These are phyloP conservation scores for Luzula sylvatica DNA, from an alignment of 176 grass and related monocot species.

Conservation along the genomic window DNA sequence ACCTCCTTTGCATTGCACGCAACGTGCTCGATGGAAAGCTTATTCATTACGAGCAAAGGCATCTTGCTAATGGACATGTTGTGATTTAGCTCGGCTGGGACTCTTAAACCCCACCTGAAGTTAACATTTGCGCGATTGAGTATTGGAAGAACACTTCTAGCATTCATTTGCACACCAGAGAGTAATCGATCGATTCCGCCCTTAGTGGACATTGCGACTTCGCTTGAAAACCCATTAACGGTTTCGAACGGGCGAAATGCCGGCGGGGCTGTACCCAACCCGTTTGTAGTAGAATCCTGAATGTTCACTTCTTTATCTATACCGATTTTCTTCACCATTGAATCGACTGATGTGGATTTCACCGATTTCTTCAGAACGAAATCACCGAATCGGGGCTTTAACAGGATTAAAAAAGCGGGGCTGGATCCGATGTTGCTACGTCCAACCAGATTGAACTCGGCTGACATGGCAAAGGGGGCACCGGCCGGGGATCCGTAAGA, in stretches of 20 bases:
- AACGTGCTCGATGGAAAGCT: slow-evolving; percentile 65
- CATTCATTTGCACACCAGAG: slow-evolving; percentile 52
- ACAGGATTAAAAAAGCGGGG: slow-evolving; percentile 50
- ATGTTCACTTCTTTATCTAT: slow-evolving; percentile 17
- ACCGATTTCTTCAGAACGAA: slow-evolving; percentile 58
- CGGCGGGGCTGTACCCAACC: neutral
- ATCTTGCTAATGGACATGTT: slow-evolving; percentile 39
- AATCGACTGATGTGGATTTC: slow-evolving; percentile 16
- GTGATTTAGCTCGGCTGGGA: slow-evolving; percentile 44
- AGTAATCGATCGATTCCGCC: slow-evolving; percentile 34
- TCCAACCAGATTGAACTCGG: slow-evolving; percentile 59
- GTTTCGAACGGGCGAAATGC: slow-evolving; percentile 32
- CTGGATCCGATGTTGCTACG: slow-evolving; percentile 9
- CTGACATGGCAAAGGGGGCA: slow-evolving; percentile 61
- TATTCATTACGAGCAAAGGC: slow-evolving; percentile 75
- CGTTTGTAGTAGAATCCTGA: neutral
- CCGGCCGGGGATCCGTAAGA: slow-evolving; percentile 40
- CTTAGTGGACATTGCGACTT: slow-evolving; percentile 28
- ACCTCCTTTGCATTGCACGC: slow-evolving; percentile 10
- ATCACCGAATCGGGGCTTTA: slow-evolving; percentile 74
- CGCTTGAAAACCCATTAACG: slow-evolving; percentile 32
- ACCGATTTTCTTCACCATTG: slow-evolving; percentile 18
- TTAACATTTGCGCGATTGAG: slow-evolving; percentile 43
- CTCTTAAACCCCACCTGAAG: slow-evolving; percentile 66
- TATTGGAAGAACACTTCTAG: slow-evolving; percentile 55